Evolutionary conservation across 2,329 filamentous ascomycete species (phyloP), one percentile per base, ranked within the genome.

Genomic region (Diaporthe velutina): DNA sequence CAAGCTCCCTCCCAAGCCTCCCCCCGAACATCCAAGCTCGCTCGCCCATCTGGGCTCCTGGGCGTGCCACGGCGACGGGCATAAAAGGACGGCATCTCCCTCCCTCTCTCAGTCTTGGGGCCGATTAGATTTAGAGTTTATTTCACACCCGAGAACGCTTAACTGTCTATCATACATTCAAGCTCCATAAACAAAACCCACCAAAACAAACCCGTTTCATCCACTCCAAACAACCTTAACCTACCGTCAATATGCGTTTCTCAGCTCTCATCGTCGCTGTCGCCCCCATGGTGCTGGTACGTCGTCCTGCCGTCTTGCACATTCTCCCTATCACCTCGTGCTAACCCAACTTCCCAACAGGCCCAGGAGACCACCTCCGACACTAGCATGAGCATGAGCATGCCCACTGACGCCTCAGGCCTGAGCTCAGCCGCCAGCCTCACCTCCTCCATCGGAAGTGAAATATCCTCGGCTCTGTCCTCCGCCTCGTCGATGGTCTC

Each of bases 161-260:
- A 38, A 30, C 48, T 40, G 48, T 54, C 48, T 40, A 40, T 68
- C 64, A 0, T 30, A 13, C 3, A 22, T 25, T 22, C 17, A 67
- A 67, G 64, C 64, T 67, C 6, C 25, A 52, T 35, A 52, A 52
- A 2, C 42, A 25, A 52, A 28, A 40, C 48, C 48, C 33, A 54
- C 33, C 33, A 54, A 35, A 45, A 40, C 64, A 52, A 22, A 28
- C 4, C 33, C 30, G n/a, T 68, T 68, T 40, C 64, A 68, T 19
- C 22, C 30, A 54, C 48, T 28, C n/a, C 45, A 52, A 38, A 67
- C n/a, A 64, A 61, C 12, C 60, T 12, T 17, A 22, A 17, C 45
- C 33, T 33, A 61, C 60, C n/a, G 30, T 67, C 81, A 87, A 78
- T 66, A 90, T 90, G 89, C 90, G 88, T 84, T 83, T 88, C 82